A percentile compares a stretch with the other conserved stretches of the same genome.
phyloP scores from a whole-genome alignment of 257 asterid genomes.

The Nicotiana sylvestris region DNA sequence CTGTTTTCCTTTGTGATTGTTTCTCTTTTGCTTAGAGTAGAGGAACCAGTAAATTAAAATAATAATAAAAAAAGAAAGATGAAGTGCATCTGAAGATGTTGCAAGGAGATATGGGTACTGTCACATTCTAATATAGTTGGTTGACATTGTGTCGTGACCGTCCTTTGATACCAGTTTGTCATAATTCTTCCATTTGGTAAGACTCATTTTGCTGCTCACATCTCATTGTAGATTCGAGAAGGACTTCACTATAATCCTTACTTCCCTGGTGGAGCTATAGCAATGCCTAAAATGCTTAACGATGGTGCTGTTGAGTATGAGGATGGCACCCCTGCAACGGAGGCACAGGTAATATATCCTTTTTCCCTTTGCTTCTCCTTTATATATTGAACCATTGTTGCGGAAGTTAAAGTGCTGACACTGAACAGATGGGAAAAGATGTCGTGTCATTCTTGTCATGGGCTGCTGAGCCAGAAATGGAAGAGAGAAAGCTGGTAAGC shows the following conservation, averaged over 20 bases:
- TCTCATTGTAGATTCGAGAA: constrained; percentile 50
- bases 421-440: constrained; percentile 64
- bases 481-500: constrained; percentile 68
- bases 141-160: background rate
- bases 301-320: constrained; percentile 82
- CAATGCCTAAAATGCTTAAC: constrained; percentile 78
- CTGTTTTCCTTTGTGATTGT: background rate
- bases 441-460: constrained; percentile 64
- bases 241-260: constrained; percentile 73
- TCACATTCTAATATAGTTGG: background rate
- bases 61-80: background rate
- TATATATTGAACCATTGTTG: background rate
- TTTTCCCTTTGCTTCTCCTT: background rate
- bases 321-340: constrained; percentile 76
- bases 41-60: background rate
- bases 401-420: background rate
- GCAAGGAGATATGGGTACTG: background rate
- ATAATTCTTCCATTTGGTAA: background rate
- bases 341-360: constrained; percentile 48
- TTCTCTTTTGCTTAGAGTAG: background rate
- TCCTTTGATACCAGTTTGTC: background rate
- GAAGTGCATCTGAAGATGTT: background rate
- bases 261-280: constrained; percentile 84
- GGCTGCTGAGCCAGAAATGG: constrained; percentile 91
- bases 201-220: background rate